Evolutionary conservation across 116 monocot genomes (phyloP).

Genomic region (Dioscorea cayenensis): DNA sequence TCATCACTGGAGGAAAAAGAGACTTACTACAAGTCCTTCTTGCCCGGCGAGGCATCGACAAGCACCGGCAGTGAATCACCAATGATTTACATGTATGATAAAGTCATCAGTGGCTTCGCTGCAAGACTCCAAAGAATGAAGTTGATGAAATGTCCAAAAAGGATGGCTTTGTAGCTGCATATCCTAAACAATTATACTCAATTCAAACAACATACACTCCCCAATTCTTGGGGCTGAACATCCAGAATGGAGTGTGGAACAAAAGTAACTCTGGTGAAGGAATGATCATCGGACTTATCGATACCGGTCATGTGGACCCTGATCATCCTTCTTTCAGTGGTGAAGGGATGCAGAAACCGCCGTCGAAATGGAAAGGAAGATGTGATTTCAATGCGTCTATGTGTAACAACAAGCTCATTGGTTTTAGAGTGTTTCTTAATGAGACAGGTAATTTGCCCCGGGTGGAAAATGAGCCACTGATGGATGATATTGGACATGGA

Average conservation of each 20-base stretch:
- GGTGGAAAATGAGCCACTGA: neutral
- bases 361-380: slow-evolving; percentile 8
- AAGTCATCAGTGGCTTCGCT: slow-evolving; percentile 3
- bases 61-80: neutral
- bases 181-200: neutral
- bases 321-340: slow-evolving; percentile 5
- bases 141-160: neutral
- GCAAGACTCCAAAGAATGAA: neutral
- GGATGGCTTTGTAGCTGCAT: neutral
- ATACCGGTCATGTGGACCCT: neutral
- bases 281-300: slow-evolving; percentile 3
- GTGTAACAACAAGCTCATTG: neutral
- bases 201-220: neutral
- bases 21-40: too few species aligned
- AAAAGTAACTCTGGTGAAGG: neutral
- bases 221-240: neutral
- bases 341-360: neutral
- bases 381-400: neutral
- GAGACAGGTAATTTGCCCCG: too few species aligned
- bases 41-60: neutral
- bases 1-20: too few species aligned
- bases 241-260: neutral
- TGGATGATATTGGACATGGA: slow-evolving; percentile 6
- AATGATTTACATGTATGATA: neutral
- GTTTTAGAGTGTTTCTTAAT: neutral